Conservation (phyloP, 441 rosid species). For the Brassica balearica region DNA sequence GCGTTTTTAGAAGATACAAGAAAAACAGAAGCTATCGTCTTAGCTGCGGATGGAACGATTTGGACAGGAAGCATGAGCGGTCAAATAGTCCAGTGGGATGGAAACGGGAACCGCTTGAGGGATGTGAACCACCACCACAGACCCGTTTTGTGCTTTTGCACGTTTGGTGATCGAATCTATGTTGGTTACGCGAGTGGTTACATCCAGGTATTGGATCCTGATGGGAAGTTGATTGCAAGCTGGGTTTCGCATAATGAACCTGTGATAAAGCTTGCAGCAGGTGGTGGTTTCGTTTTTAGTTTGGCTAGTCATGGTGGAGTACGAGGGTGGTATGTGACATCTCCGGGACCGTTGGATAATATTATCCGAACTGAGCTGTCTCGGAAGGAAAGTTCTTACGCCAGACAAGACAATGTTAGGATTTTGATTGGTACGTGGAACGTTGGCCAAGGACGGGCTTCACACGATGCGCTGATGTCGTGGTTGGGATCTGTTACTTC, state of each 20-base stretch:
- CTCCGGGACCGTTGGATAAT: constrained; percentile 88
- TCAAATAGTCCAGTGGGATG: constrained; percentile 86
- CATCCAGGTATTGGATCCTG: constrained; percentile 82
- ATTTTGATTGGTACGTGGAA: constrained; percentile 94
- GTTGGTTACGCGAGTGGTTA: constrained; percentile 90
- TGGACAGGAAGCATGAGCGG: constrained; percentile 95
- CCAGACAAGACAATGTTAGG: constrained; percentile 63
- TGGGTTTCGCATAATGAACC: constrained; percentile 93
- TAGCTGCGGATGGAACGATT: constrained; percentile 77
- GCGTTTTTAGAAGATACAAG: constrained; percentile 82
- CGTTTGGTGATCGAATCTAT: constrained; percentile 74
- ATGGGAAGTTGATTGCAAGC: constrained; percentile 79
- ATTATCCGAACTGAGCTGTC: constrained; percentile 73
- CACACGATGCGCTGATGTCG: constrained; percentile 75
- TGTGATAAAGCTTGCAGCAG: constrained; percentile 80
- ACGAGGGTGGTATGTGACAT: constrained; percentile 86
- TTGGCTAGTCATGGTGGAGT: constrained; percentile 97
- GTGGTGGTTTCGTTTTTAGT: constrained; percentile 73
- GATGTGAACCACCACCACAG: constrained; percentile 74
- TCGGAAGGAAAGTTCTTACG: constrained; percentile 59
- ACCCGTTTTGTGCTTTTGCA: constrained; percentile 86
- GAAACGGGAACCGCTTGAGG: constrained; percentile 77
- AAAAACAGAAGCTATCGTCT: constrained; percentile 86
- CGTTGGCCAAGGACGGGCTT: constrained; percentile 96
- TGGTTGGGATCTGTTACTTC: constrained; percentile 88